Conservation (phyloP, 306 rosid genomes). For the Luffa acutangula region DNA sequence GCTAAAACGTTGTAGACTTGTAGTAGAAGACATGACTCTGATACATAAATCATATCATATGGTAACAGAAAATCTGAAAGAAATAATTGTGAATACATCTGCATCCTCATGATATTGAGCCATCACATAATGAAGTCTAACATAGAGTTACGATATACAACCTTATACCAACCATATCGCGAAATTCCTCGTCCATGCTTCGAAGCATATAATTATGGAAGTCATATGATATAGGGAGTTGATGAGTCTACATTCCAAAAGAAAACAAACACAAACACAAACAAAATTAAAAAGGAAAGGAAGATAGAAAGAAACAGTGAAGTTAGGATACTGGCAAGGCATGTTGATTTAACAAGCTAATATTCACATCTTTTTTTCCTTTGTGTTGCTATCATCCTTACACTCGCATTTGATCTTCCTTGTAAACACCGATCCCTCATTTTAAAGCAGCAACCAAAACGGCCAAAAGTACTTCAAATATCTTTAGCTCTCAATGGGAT, state of each 20-base stretch:
- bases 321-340: constrained; percentile 11
- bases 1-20: too few relatives aligned
- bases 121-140: background rate
- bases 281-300: background rate
- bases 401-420: background rate
- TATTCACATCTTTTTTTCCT: background rate
- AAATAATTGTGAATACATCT: background rate
- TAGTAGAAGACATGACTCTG: background rate
- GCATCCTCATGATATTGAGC: background rate
- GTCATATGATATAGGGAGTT: constrained; percentile 69
- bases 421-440: background rate
- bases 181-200: constrained; percentile 94
- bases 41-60: background rate
- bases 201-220: constrained; percentile 90
- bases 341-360: background rate
- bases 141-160: constrained; percentile 13
- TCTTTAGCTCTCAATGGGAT: background rate
- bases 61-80: background rate
- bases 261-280: background rate
- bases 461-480: background rate
- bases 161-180: constrained; percentile 85
- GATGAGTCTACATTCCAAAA: constrained; percentile 43
- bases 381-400: background rate
- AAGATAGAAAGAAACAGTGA: constrained; percentile 7
- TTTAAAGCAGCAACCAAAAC: background rate